Conservation (phyloP, 2,329 filamentous ascomycete species). For the Penicillium frequentans region DNA sequence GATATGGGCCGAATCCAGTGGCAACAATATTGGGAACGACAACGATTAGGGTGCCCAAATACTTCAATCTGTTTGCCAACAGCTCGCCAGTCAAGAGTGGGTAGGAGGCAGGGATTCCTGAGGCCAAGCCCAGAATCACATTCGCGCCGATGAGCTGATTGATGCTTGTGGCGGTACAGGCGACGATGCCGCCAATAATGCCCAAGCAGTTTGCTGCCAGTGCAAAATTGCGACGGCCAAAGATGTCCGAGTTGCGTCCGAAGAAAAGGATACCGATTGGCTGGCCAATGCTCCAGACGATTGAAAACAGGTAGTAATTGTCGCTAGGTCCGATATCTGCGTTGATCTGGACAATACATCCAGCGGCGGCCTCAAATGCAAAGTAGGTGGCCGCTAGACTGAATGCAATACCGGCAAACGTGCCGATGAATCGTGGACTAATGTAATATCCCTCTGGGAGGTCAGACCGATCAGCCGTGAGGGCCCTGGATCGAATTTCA, state of each 20-base stretch:
- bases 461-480: not conserved
- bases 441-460: not conserved
- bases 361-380: not conserved
- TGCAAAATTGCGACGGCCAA: not conserved
- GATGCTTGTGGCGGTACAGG: not conserved
- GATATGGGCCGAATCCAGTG: not conserved
- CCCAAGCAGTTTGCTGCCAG: not conserved
- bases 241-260: not conserved
- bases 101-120: not conserved
- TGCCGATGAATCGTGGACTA: not conserved
- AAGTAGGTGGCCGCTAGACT: not conserved
- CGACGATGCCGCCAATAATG: not conserved
- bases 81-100: not conserved
- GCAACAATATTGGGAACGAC: not conserved
- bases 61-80: not conserved
- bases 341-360: not conserved
- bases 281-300: not conserved
- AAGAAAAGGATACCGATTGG: not conserved
- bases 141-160: not conserved
- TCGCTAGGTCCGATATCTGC: not conserved
- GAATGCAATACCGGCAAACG: not conserved
- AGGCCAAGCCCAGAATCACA: not conserved
- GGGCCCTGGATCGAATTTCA: not conserved
- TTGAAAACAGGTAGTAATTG: not conserved
- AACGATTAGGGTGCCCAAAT: not conserved